Conservation (phyloP, 2,329 filamentous ascomycete species). For the Colletotrichum liaoningense region DNA sequence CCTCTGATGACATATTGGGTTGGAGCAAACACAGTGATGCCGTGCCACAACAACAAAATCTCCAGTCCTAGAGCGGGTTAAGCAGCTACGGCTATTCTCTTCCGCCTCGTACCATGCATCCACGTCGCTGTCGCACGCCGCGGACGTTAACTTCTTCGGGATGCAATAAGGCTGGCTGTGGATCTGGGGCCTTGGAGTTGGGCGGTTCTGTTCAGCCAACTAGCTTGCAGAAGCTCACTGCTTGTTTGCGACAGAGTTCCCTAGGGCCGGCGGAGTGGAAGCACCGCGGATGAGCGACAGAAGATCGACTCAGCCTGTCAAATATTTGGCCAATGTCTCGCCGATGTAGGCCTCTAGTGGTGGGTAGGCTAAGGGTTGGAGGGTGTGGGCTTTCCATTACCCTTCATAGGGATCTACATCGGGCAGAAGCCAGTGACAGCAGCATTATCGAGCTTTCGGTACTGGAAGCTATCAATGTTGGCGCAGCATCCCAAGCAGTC, state of each 20-base stretch:
- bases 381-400: background rate
- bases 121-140: constrained; percentile 3
- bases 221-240: background rate
- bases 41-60: background rate
- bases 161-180: constrained; percentile 22
- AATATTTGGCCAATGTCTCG: constrained; percentile 9
- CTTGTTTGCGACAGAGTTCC: background rate
- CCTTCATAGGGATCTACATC: constrained; percentile 10
- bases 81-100: background rate
- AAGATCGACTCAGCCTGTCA: background rate
- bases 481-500: background rate
- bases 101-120: background rate
- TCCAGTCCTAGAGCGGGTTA: background rate
- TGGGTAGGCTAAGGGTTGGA: background rate
- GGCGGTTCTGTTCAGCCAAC: constrained; percentile 6
- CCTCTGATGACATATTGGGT: background rate
- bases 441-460: background rate
- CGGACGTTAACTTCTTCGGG: constrained; percentile 3
- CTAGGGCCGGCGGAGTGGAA: background rate
- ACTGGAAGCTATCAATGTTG: background rate
- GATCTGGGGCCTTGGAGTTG: background rate
- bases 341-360: background rate
- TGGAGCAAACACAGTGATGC: background rate
- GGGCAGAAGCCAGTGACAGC: background rate
- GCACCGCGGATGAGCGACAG: background rate